A percentile compares a stretch with the other conserved stretches of the same genome.
Conservation (phyloP, 768 basidiomycete species). For the Asterophora lycoperdoides region DNA sequence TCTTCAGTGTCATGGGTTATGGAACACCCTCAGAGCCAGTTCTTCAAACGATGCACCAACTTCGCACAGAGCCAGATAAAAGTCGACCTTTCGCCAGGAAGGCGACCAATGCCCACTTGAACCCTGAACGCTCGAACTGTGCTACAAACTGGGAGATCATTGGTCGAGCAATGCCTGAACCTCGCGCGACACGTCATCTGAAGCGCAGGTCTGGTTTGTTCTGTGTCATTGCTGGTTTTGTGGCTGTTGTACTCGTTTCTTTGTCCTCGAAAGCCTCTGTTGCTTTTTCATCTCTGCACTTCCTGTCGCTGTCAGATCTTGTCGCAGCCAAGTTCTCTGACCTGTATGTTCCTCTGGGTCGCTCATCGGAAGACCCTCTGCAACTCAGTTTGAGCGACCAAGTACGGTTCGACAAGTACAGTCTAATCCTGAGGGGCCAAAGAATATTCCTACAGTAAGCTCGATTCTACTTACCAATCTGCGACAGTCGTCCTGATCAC, state of each 20-base stretch:
- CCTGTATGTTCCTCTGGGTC: not conserved
- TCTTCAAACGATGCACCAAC: slow-evolving; percentile 3
- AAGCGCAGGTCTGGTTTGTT: too few relatives aligned
- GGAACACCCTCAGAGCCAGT: slow-evolving; percentile 3
- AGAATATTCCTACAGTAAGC: slow-evolving; percentile 68
- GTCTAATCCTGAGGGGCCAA: slow-evolving; percentile 63
- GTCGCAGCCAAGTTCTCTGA: too few relatives aligned
- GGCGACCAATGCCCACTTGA: not conserved
- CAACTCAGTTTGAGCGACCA: slow-evolving; percentile 29
- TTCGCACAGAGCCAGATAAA: not conserved
- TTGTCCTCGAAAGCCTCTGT: too few relatives aligned
- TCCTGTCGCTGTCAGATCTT: too few relatives aligned
- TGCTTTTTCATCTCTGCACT: too few relatives aligned
- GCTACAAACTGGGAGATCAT: too few relatives aligned
- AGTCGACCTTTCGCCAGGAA: not conserved
- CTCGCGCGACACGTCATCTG: too few relatives aligned
- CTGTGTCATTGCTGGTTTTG: too few relatives aligned
- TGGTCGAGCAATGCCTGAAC: too few relatives aligned
- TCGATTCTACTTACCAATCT: not conserved
- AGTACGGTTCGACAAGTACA: slow-evolving; percentile 62
- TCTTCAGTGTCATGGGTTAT: slow-evolving; percentile 12
- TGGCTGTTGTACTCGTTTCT: too few relatives aligned
- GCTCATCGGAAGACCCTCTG: slow-evolving; percentile 1
- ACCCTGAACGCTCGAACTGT: not conserved
- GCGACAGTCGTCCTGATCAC: not conserved